phyloP scores from a whole-genome alignment of 306 rosid genomes.

The Quercus bicolor region DNA sequence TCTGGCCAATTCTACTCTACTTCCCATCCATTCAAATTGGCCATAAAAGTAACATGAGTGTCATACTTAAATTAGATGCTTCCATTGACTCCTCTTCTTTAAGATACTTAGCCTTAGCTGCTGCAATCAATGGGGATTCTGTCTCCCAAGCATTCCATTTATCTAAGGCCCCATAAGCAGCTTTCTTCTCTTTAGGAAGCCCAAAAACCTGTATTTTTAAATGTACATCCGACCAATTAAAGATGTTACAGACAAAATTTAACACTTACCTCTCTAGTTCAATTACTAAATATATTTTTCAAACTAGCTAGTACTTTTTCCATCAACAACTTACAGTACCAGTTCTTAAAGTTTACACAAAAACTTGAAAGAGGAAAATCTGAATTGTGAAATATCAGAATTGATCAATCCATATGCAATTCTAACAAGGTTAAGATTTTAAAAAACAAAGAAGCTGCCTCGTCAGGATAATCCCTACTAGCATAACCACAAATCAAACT shows the following conservation, averaged over 20 bases:
- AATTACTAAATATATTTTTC: not conserved
- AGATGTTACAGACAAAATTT: not conserved
- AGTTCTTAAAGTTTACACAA: not conserved
- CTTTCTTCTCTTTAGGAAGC: conserved; percentile 81
- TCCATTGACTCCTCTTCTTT: conserved; percentile 66
- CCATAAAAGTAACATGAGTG: not conserved
- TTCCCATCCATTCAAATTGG: not conserved
- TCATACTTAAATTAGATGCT: conserved; percentile 68
- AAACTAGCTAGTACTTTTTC: not conserved
- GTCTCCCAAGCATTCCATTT: conserved; percentile 96
- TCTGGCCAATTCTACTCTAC: too few species aligned
- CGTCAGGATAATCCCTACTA: conserved; percentile 38
- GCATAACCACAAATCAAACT: conserved; percentile 77
- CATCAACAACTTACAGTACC: not conserved
- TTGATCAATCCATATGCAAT: conserved; percentile 37
- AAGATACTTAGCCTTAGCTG: conserved; percentile 68
- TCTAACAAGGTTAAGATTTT: conserved; percentile 67
- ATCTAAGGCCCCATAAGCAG: conserved; percentile 84
- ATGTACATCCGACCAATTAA: conserved; percentile 4
- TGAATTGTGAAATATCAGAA: not conserved
- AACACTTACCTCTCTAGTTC: not conserved
- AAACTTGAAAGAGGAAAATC: not conserved
- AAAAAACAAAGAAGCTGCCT: conserved; percentile 64
- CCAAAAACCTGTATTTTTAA: conserved; percentile 47
- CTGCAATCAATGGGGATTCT: conserved; percentile 87